A percentile compares a stretch with the other conserved stretches of the same genome.
Conservation (phyloP, 306 rosid species). For the Hylodesmum podocarpum region DNA sequence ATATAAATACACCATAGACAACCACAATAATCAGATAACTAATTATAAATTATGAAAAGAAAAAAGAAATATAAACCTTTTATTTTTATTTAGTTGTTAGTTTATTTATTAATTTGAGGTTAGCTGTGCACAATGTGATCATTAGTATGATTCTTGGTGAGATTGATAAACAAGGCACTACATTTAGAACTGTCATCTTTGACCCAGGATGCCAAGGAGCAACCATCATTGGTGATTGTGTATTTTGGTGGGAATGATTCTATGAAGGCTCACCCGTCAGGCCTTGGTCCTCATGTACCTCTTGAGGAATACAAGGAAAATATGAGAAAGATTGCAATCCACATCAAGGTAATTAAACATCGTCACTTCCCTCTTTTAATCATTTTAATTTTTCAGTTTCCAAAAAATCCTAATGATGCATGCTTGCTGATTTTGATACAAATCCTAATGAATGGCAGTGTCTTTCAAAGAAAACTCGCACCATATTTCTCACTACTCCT, state of each 20-base stretch:
- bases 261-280: slow-evolving; percentile 57
- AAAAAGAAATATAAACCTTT: too few relatives aligned
- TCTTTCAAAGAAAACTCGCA: slow-evolving; percentile 56
- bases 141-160: not conserved
- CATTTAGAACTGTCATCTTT: too few relatives aligned
- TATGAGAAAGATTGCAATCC: slow-evolving; percentile 63
- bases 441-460: slow-evolving; percentile 39
- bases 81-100: too few relatives aligned
- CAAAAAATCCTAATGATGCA: not conserved
- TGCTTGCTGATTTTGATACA: not conserved
- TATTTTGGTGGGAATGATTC: slow-evolving; percentile 90
- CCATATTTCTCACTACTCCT: slow-evolving; percentile 62
- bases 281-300: slow-evolving; percentile 61
- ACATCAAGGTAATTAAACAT: slow-evolving; percentile 56
- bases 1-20: too few relatives aligned
- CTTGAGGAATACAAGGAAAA: slow-evolving; percentile 64
- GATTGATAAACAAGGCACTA: too few relatives aligned
- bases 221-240: slow-evolving; percentile 71
- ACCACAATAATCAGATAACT: too few relatives aligned
- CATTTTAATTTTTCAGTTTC: not conserved
- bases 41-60: too few relatives aligned
- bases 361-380: not conserved
- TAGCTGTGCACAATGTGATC: not conserved
- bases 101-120: too few relatives aligned
- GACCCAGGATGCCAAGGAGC: slow-evolving; percentile 47